A percentile compares a stretch with the other conserved stretches of the same genome.
These are phyloP conservation scores for Crithidia bombi DNA, from an alignment of 208 protist genomes.

Conservation along the genomic window DNA sequence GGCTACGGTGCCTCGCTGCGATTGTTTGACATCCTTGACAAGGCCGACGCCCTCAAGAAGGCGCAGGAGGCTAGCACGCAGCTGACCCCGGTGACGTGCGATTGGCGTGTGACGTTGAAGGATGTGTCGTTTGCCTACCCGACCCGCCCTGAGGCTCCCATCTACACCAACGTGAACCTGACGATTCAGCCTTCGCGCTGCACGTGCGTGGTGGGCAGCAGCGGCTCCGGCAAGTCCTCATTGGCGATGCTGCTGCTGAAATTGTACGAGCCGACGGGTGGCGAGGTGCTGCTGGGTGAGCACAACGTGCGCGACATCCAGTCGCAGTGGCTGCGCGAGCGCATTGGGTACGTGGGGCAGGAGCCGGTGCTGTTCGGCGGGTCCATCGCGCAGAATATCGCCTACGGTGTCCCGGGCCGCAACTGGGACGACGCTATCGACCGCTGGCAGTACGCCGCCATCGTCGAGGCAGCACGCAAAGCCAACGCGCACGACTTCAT, in stretches of 20 bases:
- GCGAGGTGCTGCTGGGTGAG: conserved; percentile 68
- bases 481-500: conserved; percentile 94
- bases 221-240: conserved; percentile 85
- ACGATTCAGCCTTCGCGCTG: conserved; percentile 63
- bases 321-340: conserved; percentile 72
- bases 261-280: conserved; percentile 77
- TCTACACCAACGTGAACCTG: conserved; percentile 78
- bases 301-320: conserved; percentile 65
- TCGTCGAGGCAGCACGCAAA: conserved; percentile 66
- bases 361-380: conserved; percentile 88
- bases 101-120: conserved; percentile 68
- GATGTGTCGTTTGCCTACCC: conserved; percentile 89
- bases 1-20: conserved; percentile 84
- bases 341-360: conserved; percentile 86
- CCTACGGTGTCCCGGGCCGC: conserved; percentile 70
- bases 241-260: conserved; percentile 86
- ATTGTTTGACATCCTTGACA: conserved; percentile 84
- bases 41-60: conserved; percentile 49
- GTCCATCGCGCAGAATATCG: conserved; percentile 91
- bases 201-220: conserved; percentile 86
- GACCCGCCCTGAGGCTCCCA: conserved; percentile 71
- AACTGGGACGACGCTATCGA: conserved; percentile 84
- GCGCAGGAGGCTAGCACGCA: conserved; percentile 41
- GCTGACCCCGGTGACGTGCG: conserved; percentile 45
- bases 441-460: conserved; percentile 67